Evolutionary conservation across 164 flowering plant genomes (phyloP), one percentile per base, ranked within the genome.

Genomic region (Macadamia tetraphylla): DNA sequence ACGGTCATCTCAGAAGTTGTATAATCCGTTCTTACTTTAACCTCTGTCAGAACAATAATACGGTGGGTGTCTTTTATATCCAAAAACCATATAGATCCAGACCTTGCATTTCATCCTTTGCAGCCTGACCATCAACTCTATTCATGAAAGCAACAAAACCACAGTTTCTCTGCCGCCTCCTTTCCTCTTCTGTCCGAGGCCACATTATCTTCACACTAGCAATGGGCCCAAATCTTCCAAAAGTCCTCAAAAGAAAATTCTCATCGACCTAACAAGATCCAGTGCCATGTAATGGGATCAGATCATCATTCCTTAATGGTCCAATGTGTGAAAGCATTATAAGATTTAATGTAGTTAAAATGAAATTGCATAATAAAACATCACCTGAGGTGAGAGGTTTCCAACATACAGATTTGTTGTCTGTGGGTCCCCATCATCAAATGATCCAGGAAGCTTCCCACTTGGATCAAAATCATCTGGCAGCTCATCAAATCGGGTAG

Each of bases 31-130:
- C 1, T 9, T 35, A 46, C 51, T 46, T 35, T 35, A 35, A 5
- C 51, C 51, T 46, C 3, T 46, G 51, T 46, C 13, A 9, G 40
- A 35, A 35, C 40, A 35, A 35, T 11, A 46, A 9, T 8, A 4
- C 9, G 51, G 13, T 8, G 51, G 3, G 40, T 29, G 40, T 29
- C 40, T 58, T 58, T 29, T 11, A 58, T 9, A 58, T 31, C 43
- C 62, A 60, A 55, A 5, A 62, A 12, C 7, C 52, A 71, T 35
- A 23, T 53, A 64, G 42, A 62, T 6, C n/a, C 68, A 43, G 43
- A 92, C 99, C 99, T 86, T 95, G 98, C 99, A 95, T 95, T 83
- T 95, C 99, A 85, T 95, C 98, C 70, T 90, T 95, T 51, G 99
- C 99, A 78, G 98, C 99, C 77, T 95, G 99, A 62, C 94, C 99